Conservation (phyloP, 805 yeast species). For the Saitoella complicata region DNA sequence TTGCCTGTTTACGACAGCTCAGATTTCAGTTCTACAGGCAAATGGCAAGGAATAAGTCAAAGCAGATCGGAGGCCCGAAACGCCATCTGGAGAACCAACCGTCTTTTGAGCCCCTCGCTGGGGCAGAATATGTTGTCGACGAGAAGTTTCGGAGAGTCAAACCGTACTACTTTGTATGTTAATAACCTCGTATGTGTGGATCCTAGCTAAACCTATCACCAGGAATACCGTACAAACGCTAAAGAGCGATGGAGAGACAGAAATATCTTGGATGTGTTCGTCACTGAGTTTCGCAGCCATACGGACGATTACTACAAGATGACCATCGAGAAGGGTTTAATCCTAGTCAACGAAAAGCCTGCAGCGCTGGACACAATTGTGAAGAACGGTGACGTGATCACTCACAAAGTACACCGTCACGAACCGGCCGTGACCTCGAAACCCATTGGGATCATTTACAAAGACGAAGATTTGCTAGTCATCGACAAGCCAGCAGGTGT, state of each 20-base stretch:
- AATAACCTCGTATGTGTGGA: too few relatives aligned
- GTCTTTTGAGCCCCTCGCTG: conserved; percentile 1
- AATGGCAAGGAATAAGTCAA: too few relatives aligned
- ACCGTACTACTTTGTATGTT: conserved; percentile 64
- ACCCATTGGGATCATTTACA: conserved; percentile 49
- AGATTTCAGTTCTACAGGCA: too few relatives aligned
- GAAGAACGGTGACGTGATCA: conserved; percentile 66
- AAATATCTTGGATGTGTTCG: conserved; percentile 64
- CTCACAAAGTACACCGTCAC: conserved; percentile 70
- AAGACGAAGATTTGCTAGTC: conserved; percentile 60
- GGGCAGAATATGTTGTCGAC: conserved; percentile 25
- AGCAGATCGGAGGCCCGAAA: too few relatives aligned
- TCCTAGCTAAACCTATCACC: conserved; percentile 4
- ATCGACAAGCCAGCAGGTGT: conserved; percentile 90
- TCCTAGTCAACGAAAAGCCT: conserved; percentile 48
- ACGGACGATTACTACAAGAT: conserved; percentile 33
- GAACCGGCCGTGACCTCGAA: conserved; percentile 65
- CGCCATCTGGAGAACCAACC: too few relatives aligned
- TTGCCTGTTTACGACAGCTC: too few relatives aligned
- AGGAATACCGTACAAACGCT: conserved; percentile 63
- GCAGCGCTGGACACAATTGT: conserved; percentile 53
- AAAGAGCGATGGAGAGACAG: conserved; percentile 82
- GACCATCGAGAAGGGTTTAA: conserved; percentile 63
- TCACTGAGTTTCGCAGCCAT: conserved; percentile 70
- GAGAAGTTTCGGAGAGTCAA: conserved; percentile 43